Evolutionary conservation across 177 flowering plant species (phyloP).

Genomic region (Telopea speciosissima): DNA sequence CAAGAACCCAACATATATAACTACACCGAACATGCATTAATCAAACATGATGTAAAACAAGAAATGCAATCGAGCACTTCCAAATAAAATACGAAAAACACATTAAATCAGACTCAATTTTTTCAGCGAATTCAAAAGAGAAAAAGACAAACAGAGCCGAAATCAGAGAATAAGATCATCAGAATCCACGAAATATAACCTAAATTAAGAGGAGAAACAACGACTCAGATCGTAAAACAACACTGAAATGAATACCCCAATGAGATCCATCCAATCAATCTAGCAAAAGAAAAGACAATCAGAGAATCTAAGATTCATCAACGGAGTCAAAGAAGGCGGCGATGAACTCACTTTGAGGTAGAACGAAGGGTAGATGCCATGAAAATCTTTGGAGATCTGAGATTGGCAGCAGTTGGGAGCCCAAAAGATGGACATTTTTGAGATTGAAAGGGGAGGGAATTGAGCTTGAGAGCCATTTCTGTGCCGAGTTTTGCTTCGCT

Average conservation of each 20-base stretch:
- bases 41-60: neutral
- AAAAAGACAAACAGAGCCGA: neutral
- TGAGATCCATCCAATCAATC: slow-evolving; percentile 6
- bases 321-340: neutral
- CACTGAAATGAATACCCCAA: neutral
- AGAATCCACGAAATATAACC: neutral
- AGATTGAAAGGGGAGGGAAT: slow-evolving; percentile 23
- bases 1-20: neutral
- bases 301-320: neutral
- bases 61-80: slow-evolving; percentile 1
- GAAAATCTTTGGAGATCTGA: slow-evolving; percentile 44
- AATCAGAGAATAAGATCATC: neutral
- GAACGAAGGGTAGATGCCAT: slow-evolving; percentile 53
- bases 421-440: slow-evolving; percentile 27
- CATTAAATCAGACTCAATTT: neutral
- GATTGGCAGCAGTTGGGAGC: slow-evolving; percentile 20
- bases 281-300: neutral
- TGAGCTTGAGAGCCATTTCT: slow-evolving; percentile 42
- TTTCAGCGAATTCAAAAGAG: neutral
- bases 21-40: neutral
- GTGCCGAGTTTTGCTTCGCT: neutral
- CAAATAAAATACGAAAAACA: neutral
- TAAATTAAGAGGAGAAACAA: neutral
- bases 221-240: slow-evolving; percentile 19
- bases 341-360: slow-evolving; percentile 35